Conservation (phyloP, 2,329 filamentous ascomycete genomes). For the Celoporthe dispersa region DNA sequence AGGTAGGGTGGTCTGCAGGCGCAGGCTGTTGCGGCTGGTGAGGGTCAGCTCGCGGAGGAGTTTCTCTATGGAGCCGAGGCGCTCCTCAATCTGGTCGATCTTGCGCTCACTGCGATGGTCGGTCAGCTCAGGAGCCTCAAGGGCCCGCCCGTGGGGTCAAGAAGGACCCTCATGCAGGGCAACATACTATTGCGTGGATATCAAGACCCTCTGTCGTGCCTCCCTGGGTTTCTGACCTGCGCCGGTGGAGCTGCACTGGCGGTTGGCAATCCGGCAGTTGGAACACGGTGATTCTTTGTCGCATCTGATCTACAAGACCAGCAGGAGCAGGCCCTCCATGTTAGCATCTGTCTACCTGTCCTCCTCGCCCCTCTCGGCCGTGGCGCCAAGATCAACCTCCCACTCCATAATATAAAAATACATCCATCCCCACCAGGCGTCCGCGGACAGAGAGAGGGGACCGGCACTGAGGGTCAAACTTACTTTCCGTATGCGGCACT, state of each 20-base stretch:
- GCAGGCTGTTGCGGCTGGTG: slow-evolving; percentile 35
- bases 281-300: slow-evolving; percentile 63
- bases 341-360: slow-evolving; percentile 6
- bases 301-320: slow-evolving; percentile 56
- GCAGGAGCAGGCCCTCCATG: neutral
- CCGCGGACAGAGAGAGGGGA: slow-evolving; percentile 25
- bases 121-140: neutral
- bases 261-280: slow-evolving; percentile 59
- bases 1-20: slow-evolving; percentile 16
- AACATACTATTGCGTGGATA: slow-evolving; percentile 62
- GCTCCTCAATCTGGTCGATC: slow-evolving; percentile 53
- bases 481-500: slow-evolving; percentile 46
- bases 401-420: neutral
- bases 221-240: slow-evolving; percentile 59
- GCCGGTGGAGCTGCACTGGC: slow-evolving; percentile 59
- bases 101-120: slow-evolving; percentile 50
- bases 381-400: neutral
- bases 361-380: too few species aligned
- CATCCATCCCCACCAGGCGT: slow-evolving; percentile 13
- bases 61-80: slow-evolving; percentile 50
- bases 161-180: too few species aligned
- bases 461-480: slow-evolving; percentile 21
- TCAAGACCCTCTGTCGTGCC: slow-evolving; percentile 59
- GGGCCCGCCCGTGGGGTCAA: too few species aligned
- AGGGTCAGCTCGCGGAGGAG: slow-evolving; percentile 47